Conservation (phyloP, 2,329 filamentous ascomycete genomes). For the Trichophaea hybrida region DNA sequence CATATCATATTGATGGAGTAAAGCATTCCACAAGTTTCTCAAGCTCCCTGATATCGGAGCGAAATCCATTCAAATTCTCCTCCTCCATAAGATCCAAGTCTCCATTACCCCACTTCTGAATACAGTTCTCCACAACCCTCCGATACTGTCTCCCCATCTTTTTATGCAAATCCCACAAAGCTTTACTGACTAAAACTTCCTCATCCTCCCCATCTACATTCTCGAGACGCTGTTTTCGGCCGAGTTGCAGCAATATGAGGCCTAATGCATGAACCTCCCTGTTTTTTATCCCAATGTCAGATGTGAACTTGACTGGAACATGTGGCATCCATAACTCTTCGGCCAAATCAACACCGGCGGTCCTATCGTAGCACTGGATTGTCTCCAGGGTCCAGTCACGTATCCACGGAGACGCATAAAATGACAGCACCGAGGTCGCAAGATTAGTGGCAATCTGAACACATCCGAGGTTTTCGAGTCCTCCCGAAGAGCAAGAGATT, state of each 20-base stretch:
- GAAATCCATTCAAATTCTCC: conserved; percentile 4
- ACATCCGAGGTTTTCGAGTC: background rate
- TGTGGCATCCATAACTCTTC: conserved; percentile 5
- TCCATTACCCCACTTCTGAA: conserved; percentile 7
- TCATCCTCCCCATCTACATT: background rate
- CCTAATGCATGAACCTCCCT: conserved; percentile 7
- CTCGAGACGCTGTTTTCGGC: background rate
- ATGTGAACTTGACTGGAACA: background rate
- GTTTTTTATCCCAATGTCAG: background rate
- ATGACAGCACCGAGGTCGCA: background rate
- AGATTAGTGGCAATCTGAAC: conserved; percentile 7
- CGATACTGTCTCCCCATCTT: conserved; percentile 6
- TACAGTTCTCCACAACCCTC: conserved; percentile 7
- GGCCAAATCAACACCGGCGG: background rate
- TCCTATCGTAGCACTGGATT: background rate
- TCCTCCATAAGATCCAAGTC: conserved; percentile 4
- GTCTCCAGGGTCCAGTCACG: background rate
- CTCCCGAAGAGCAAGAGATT: no score
- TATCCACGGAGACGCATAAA: conserved; percentile 7
- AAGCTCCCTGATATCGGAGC: conserved; percentile 2
- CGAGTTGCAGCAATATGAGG: conserved; percentile 9
- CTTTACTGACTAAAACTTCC: no score
- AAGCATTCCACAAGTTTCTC: background rate
- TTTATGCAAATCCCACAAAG: background rate
- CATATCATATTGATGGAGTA: no score